Evolutionary conservation across 805 yeast species (phyloP).

Genomic region (Saturnispora serradocipensis): DNA sequence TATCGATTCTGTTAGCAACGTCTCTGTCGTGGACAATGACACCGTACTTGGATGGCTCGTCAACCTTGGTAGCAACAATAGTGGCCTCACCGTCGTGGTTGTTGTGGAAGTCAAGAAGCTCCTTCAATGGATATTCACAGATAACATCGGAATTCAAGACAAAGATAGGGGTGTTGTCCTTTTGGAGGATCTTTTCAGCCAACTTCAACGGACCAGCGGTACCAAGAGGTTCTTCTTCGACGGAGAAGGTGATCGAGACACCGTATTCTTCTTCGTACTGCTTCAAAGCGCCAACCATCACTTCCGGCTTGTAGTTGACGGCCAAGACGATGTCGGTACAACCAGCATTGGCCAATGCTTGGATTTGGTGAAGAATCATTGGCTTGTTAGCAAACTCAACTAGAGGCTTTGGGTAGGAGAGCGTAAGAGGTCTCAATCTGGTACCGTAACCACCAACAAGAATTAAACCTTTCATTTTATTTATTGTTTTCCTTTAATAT

Average conservation of each 20-base stretch:
- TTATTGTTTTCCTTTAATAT: background rate
- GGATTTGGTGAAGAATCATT: slow-evolving; percentile 97
- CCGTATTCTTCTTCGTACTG: slow-evolving; percentile 94
- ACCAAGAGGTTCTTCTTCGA: slow-evolving; percentile 98
- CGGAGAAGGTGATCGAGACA: slow-evolving; percentile 90
- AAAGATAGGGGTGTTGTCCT: slow-evolving; percentile 94
- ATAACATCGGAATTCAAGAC: slow-evolving; percentile 97
- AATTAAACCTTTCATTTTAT: slow-evolving; percentile 84
- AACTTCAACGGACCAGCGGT: slow-evolving; percentile 99
- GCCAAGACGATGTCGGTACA: slow-evolving; percentile 98
- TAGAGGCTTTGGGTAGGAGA: slow-evolving; percentile 91
- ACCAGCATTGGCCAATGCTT: slow-evolving; percentile 96
- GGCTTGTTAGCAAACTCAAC: slow-evolving; percentile 99
- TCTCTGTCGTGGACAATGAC: slow-evolving; percentile 97
- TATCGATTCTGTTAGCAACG: slow-evolving; percentile 90
- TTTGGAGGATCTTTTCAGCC: slow-evolving; percentile 87
- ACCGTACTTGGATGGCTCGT: slow-evolving; percentile 99
- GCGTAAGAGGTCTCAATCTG: slow-evolving; percentile 96
- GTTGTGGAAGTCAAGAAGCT: slow-evolving; percentile 85
- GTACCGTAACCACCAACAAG: slow-evolving; percentile 99
- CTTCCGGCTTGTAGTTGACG: slow-evolving; percentile 98
- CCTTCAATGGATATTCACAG: slow-evolving; percentile 96
- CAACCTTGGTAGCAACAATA: slow-evolving; percentile 98
- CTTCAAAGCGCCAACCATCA: slow-evolving; percentile 91
- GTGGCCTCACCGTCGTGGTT: slow-evolving; percentile 97